Conservation (phyloP, 2,329 filamentous ascomycete genomes). For the Ceratocystis eucalypticola region DNA sequence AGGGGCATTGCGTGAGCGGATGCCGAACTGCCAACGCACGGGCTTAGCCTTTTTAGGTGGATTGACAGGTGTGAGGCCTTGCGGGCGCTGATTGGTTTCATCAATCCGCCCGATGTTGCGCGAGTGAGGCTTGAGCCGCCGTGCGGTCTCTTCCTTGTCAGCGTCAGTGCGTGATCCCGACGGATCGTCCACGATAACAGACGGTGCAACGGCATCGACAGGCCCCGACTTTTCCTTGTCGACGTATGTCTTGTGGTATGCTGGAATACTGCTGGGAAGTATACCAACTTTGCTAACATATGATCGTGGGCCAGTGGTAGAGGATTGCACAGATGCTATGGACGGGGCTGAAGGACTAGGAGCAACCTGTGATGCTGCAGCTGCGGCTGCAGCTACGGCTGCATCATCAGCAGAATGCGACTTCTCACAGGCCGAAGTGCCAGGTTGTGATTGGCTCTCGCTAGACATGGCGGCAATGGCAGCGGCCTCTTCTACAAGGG, state of each 20-base stretch:
- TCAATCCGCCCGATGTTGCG: constrained; percentile 50
- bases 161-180: constrained; percentile 45
- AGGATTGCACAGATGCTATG: constrained; percentile 35
- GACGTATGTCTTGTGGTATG: constrained; percentile 85
- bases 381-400: neutral
- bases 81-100: constrained; percentile 40
- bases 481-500: constrained; percentile 26
- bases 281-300: constrained; percentile 81
- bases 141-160: constrained; percentile 68
- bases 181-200: constrained; percentile 36
- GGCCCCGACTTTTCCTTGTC: constrained; percentile 49
- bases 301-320: constrained; percentile 38
- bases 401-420: neutral
- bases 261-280: constrained; percentile 76
- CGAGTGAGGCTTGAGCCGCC: constrained; percentile 74
- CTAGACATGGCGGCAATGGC: constrained; percentile 22
- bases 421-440: neutral
- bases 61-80: constrained; percentile 48
- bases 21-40: constrained; percentile 95
- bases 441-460: neutral
- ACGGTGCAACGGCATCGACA: constrained; percentile 30
- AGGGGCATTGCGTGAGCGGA: constrained; percentile 82
- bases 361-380: constrained; percentile 1
- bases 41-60: constrained; percentile 61
- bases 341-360: constrained; percentile 41